Percentiles rank a stretch among this genome's conserved stretches.
Conservation (phyloP, 305 asterid genomes). For the Fraxinus ornus region DNA sequence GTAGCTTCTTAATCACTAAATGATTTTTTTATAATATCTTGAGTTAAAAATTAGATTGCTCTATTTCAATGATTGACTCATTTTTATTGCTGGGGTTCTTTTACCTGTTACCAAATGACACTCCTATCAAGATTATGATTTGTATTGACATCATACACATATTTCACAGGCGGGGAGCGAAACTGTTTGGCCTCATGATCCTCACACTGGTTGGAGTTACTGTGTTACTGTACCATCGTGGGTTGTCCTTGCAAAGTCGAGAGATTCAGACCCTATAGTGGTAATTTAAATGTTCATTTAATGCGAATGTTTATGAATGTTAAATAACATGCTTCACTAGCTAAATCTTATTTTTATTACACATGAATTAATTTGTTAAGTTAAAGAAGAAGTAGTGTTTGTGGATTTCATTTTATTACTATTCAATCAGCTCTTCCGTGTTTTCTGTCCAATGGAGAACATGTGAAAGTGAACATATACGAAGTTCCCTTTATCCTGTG, state of each 20-base stretch:
- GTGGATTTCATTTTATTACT: neutral
- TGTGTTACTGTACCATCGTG: conserved; percentile 91
- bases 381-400: neutral
- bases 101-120: neutral
- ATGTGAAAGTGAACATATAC: neutral
- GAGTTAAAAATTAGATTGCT: conserved; percentile 14
- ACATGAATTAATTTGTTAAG: neutral
- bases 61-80: conserved; percentile 15
- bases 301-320: neutral
- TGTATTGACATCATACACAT: conserved; percentile 24
- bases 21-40: conserved; percentile 6
- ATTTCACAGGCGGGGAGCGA: conserved; percentile 69
- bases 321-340: neutral
- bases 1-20: conserved; percentile 3
- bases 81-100: conserved; percentile 7
- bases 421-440: neutral
- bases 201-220: conserved; percentile 93
- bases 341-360: neutral
- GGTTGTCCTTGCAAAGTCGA: conserved; percentile 89
- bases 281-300: conserved; percentile 44
- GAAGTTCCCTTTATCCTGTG: neutral
- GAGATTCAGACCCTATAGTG: conserved; percentile 94
- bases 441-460: neutral
- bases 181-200: conserved; percentile 97
- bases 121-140: neutral